Base-by-base conservation (phyloP, 2,329 filamentous ascomycete species). In the Colletotrichum theobromicola region DNA sequence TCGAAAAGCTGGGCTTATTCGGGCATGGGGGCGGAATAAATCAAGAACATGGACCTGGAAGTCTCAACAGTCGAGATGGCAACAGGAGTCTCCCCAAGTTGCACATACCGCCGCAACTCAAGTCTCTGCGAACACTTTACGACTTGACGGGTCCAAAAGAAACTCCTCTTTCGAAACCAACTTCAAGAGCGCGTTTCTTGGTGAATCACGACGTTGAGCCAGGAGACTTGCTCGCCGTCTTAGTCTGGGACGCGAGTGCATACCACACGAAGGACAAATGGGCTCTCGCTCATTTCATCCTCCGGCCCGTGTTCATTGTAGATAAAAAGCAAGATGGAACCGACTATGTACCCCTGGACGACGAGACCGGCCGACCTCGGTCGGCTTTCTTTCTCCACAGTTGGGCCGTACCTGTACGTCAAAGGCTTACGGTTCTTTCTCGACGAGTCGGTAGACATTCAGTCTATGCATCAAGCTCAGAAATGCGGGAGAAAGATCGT, bases 181-280 rank as follows among this genome's bases (percentile, higher is more conserved):
- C 9, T 7, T 16, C 7, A n/a, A 50, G 4, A 3, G n/a, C 3
- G 8, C 6, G 2, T 3, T 53, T 53, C 46, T 53, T 21, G n/a
- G 46, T 53, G 1, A 53, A 53, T 24, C 10, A 7, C 8, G 46
- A 53, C n/a, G 46, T 53, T 53, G 13, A 18, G 12, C 46, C 46
- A 0, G 46, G 46, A 53, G 46, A 53, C 21, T 1, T 24, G 0
- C 21, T 53, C 3, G n/a, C 12, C 7, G 1, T 0, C 18, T 21
- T 50, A 7, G 1, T 4, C 8, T 50, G 46, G 18, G 18, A 10
- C 10, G 32, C 37, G 16, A 46, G 5, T 16, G 7, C 7, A 13
- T 12, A 50, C 16, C 4, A 50, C 16, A 2, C 16, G 4, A 18
- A 7, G 1, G 4, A 1, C 2, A 2, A 8, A 21, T 21, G 10